Conservation (phyloP, 1,284 basidiomycete genomes). For the Vanrija pseudolonga region DNA sequence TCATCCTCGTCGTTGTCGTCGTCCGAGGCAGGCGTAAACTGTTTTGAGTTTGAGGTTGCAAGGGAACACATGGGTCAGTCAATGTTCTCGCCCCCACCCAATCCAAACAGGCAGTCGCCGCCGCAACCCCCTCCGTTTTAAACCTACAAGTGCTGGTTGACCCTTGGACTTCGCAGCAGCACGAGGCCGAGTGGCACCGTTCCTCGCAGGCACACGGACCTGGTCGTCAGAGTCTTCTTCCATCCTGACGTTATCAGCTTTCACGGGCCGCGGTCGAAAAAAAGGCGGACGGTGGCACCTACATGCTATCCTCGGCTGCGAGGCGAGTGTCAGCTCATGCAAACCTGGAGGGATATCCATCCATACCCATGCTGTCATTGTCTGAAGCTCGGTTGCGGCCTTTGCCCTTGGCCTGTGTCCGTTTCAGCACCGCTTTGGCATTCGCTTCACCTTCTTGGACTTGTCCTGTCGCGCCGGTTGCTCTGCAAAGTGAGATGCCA, state of each 20-base stretch:
- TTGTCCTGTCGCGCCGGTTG: constrained; percentile 4
- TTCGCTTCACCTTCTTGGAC: constrained; percentile 14
- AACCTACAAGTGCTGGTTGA: too few relatives aligned
- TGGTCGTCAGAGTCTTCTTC: neutral
- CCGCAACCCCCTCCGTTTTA: too few relatives aligned
- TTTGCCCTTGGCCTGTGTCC: neutral
- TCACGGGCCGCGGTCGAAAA: neutral
- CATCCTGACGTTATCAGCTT: neutral
- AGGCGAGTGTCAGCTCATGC: neutral
- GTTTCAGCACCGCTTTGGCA: neutral
- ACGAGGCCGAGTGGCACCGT: too few relatives aligned
- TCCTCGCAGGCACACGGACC: too few relatives aligned
- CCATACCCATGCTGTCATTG: neutral
- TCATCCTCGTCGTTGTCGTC: too few relatives aligned
- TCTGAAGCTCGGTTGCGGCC: neutral
- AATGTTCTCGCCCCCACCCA: too few relatives aligned
- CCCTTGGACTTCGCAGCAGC: too few relatives aligned
- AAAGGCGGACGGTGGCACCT: neutral
- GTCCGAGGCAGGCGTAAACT: too few relatives aligned
- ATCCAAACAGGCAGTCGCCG: too few relatives aligned
- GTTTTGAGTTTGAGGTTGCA: too few relatives aligned
- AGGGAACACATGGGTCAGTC: too few relatives aligned
- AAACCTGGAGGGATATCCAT: neutral
- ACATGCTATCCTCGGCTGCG: neutral
- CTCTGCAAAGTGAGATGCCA: constrained; percentile 22